A percentile compares a stretch with the other conserved stretches of the same genome.
phyloP scores from a whole-genome alignment of 352 stramenopile species.

The Globisporangium echinulatum region DNA sequence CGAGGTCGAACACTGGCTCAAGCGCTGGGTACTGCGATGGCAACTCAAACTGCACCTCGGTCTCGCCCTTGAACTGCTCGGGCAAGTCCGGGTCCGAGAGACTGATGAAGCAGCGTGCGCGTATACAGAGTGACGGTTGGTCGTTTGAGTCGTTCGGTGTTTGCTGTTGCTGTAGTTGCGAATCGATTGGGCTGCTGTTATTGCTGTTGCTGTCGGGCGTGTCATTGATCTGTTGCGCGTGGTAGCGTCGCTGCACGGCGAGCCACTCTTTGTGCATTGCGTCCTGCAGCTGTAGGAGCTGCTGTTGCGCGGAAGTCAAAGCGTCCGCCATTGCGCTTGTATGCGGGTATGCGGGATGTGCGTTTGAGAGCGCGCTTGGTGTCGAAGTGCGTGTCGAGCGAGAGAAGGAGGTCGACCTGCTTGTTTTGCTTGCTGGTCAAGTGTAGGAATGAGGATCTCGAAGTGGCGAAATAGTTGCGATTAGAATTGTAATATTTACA shows the following conservation, averaged over 20 bases:
- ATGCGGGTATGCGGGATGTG: neutral
- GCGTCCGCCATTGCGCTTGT: slow-evolving; percentile 1
- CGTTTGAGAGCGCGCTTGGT: neutral
- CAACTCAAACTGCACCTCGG: slow-evolving; percentile 46
- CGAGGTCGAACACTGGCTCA: slow-evolving; percentile 41
- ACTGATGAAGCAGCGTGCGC: slow-evolving; percentile 42
- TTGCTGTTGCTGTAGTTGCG: neutral
- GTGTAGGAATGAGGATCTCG: too few species aligned
- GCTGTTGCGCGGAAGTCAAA: slow-evolving; percentile 9
- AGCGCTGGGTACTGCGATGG: slow-evolving; percentile 44
- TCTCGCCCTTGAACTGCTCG: slow-evolving; percentile 42
- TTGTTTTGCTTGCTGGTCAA: neutral
- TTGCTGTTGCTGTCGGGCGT: slow-evolving; percentile 6
- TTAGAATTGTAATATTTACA: too few species aligned
- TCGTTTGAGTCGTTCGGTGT: neutral
- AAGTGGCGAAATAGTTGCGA: too few species aligned
- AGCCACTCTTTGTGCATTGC: slow-evolving; percentile 50
- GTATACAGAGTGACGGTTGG: neutral
- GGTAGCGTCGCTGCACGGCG: slow-evolving; percentile 58
- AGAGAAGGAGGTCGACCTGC: neutral
- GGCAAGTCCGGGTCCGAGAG: slow-evolving; percentile 62
- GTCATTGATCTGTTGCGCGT: slow-evolving; percentile 26
- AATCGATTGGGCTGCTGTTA: neutral
- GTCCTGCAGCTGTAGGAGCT: slow-evolving; percentile 15
- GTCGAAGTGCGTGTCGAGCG: neutral